These are phyloP conservation scores for Tremella yokohamensis DNA, from an alignment of 768 basidiomycete genomes.

Conservation along the genomic window DNA sequence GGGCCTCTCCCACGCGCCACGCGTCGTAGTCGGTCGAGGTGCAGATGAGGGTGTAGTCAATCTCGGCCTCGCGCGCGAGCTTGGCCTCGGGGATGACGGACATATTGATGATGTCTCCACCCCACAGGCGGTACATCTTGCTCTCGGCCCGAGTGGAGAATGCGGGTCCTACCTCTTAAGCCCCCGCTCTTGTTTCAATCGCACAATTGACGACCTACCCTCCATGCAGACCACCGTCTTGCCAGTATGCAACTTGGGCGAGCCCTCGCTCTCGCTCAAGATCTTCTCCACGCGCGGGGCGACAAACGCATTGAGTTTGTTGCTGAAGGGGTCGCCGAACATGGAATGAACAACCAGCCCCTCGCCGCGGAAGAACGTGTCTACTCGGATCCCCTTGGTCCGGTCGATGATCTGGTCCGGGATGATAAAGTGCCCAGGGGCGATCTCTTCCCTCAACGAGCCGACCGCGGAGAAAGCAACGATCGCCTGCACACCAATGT, in stretches of 20 bases:
- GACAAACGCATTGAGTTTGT: slow-evolving; percentile 42
- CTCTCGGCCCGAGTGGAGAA: slow-evolving; percentile 99
- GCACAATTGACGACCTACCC: slow-evolving; percentile 59
- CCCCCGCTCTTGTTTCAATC: neutral
- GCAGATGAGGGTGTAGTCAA: slow-evolving; percentile 84
- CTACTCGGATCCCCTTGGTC: slow-evolving; percentile 86
- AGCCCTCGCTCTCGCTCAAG: slow-evolving; percentile 58
- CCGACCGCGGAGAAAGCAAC: slow-evolving; percentile 95
- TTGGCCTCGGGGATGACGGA: slow-evolving; percentile 96
- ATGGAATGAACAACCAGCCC: slow-evolving; percentile 83
- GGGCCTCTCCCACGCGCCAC: slow-evolving; percentile 74
- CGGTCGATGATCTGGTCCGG: slow-evolving; percentile 93
- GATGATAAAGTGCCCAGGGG: slow-evolving; percentile 81
- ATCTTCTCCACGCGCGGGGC: slow-evolving; percentile 59
- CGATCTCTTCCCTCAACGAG: slow-evolving; percentile 86
- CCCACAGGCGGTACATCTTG: slow-evolving; percentile 86
- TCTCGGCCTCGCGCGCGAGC: slow-evolving; percentile 88
- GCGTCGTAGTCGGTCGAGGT: slow-evolving; percentile 86
- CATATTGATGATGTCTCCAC: slow-evolving; percentile 67
- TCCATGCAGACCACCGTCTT: slow-evolving; percentile 95
- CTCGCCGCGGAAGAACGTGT: slow-evolving; percentile 79
- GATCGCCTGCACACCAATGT: slow-evolving; percentile 79
- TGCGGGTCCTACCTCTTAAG: slow-evolving; percentile 55
- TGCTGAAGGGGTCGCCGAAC: slow-evolving; percentile 88
- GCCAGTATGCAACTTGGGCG: slow-evolving; percentile 67